A percentile compares a stretch with the other conserved stretches of the same genome.
These are phyloP conservation scores for Flaveria floridana DNA, from an alignment of 140 eudicot genomes.

Conservation along the genomic window DNA sequence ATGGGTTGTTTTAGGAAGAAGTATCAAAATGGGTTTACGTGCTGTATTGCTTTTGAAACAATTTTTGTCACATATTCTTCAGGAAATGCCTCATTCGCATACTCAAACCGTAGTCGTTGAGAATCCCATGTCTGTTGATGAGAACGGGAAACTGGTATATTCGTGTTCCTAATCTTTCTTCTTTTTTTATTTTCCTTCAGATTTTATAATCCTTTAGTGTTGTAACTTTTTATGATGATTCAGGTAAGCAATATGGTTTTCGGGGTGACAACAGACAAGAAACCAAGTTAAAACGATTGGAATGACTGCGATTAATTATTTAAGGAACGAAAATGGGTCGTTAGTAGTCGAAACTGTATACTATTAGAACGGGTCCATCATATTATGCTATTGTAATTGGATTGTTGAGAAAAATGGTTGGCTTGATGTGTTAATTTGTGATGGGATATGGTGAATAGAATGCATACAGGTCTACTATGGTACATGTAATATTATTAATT, in stretches of 20 bases:
- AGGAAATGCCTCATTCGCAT: slow-evolving; percentile 53
- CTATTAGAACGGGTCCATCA: slow-evolving; percentile 29
- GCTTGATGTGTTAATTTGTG: slow-evolving; percentile 34
- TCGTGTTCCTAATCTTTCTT: background rate
- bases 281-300: slow-evolving; percentile 29
- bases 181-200: background rate
- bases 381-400: slow-evolving; percentile 19
- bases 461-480: slow-evolving; percentile 2
- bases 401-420: slow-evolving; percentile 28
- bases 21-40: background rate
- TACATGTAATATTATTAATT: background rate
- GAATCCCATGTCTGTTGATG: slow-evolving; percentile 64
- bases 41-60: background rate
- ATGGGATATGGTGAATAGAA: slow-evolving; percentile 32
- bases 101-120: slow-evolving; percentile 76
- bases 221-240: slow-evolving; percentile 1
- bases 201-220: background rate
- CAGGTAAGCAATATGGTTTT: slow-evolving; percentile 88
- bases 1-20: no score
- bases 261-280: slow-evolving; percentile 73
- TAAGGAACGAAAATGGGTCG: slow-evolving; percentile 21
- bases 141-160: slow-evolving; percentile 58
- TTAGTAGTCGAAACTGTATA: slow-evolving; percentile 35
- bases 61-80: slow-evolving; percentile 15
- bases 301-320: background rate